Evolutionary conservation across 345 rosid species (phyloP).

Genomic region (Eucalyptus marginata): DNA sequence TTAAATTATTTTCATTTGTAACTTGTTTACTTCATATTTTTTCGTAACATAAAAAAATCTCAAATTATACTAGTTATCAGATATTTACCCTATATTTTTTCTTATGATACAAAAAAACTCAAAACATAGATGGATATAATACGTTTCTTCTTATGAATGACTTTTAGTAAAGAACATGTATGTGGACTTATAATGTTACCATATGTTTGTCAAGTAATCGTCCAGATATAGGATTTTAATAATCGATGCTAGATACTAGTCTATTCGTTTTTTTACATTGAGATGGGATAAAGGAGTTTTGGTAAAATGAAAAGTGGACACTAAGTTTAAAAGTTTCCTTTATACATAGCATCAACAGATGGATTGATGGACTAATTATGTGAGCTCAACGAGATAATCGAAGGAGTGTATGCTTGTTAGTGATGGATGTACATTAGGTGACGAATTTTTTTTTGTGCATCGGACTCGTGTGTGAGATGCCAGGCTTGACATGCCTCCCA

Average conservation of each 20-base stretch:
- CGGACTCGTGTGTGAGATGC: background rate
- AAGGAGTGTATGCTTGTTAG: background rate
- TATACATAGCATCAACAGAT: background rate
- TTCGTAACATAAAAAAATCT: too few relatives aligned
- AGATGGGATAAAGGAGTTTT: background rate
- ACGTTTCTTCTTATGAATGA: background rate
- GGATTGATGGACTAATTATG: background rate
- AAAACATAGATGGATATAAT: accelerated
- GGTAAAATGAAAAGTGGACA: background rate
- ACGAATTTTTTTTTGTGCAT: background rate
- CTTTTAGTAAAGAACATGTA: background rate
- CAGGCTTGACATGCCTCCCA: background rate
- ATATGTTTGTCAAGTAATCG: background rate
- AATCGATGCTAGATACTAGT: background rate
- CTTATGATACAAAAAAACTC: too few relatives aligned
- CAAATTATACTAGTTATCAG: accelerated
- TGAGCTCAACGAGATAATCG: background rate
- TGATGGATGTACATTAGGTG: background rate
- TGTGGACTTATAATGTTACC: background rate
- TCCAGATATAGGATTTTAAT: background rate
- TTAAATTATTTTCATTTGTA: too few relatives aligned
- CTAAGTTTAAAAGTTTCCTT: background rate
- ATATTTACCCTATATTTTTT: too few relatives aligned
- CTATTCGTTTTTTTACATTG: background rate
- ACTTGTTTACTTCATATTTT: too few relatives aligned